phyloP scores from a whole-genome alignment of 805 yeast genomes.

The Saccharomyces eubayanus region DNA sequence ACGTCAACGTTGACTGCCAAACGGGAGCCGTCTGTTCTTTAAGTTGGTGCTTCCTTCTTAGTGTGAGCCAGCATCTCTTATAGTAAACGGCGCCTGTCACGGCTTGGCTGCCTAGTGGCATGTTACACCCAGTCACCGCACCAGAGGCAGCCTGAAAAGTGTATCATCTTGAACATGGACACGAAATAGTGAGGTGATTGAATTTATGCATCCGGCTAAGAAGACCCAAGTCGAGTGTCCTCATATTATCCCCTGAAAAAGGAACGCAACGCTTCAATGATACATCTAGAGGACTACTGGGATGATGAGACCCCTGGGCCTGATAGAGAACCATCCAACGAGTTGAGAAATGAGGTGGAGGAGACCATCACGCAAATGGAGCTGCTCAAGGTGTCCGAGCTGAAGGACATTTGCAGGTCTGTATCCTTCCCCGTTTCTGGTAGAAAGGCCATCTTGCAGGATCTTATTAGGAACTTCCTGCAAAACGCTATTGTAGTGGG shows the following conservation, averaged over 20 bases:
- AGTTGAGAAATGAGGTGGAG: slow-evolving; percentile 15
- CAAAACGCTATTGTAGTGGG: slow-evolving; percentile 35
- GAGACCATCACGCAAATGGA: slow-evolving; percentile 29
- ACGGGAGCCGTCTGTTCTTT: neutral
- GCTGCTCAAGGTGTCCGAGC: slow-evolving; percentile 41
- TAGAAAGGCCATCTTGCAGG: slow-evolving; percentile 51
- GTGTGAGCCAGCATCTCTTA: neutral
- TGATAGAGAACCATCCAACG: neutral
- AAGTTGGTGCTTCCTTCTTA: neutral
- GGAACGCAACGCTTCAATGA: neutral
- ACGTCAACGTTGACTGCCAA: neutral
- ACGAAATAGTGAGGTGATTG: neutral
- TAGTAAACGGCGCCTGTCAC: neutral
- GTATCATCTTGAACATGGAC: neutral
- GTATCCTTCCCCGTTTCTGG: slow-evolving; percentile 47
- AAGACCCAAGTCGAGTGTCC: neutral
- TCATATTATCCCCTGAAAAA: neutral
- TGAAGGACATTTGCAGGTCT: slow-evolving; percentile 46
- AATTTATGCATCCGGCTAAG: neutral
- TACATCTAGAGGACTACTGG: neutral
- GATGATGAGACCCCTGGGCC: neutral
- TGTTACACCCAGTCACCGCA: neutral
- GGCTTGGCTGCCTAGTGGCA: neutral
- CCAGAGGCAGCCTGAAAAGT: neutral
- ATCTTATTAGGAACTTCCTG: slow-evolving; percentile 42